Evolutionary conservation across 75 land plant species (phyloP), one percentile per base, ranked within the genome.

Genomic region (Azolla pinnata): DNA sequence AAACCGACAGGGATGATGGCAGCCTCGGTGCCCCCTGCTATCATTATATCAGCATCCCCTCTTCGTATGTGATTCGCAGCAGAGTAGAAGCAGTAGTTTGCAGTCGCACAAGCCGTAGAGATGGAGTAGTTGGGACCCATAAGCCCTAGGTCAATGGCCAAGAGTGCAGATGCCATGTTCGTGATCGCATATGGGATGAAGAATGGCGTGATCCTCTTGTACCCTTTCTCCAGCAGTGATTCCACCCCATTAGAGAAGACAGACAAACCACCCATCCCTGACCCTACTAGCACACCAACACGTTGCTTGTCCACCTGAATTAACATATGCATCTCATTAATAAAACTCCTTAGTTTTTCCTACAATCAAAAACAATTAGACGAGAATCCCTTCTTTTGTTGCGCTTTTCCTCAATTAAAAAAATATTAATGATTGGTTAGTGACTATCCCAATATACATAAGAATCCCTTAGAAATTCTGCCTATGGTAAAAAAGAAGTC

Each of bases 111-210:
- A 19, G 79, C 79, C 25, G 79, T 76, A 9, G 79, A 76, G 34
- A 76, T 76, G 24, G 79, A 76, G 31, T 76, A 76, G 61, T 76
- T n/a, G n/a, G 86, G 86, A n/a, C 83, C 89, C 89, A 85, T 85
- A 23, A 83, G 74, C 10, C 89, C 89, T 38, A 83, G 67, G 27
- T 85, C 89, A 46, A 85, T 85, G 16, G 78, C 89, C 67, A 83
- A 80, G 54, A 83, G 57, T 2, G 89, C 89, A 57, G 90, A 86
- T 0, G 67, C 90, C 90, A 86, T 86, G 71, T 86, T 86, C 14
- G 90, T 86, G 26, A 83, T 86, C 1, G 90, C 70, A 71, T 83
- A 86, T n/a, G 89, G 89, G 46, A 85, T 85, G 44, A 83, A 83
- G 50, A 86, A 86, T 0, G 90, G 90, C 29, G 78, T 86, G 31